These are phyloP conservation scores for Sordaria brevicollis DNA, from an alignment of 495 filamentous ascomycete genomes.

Conservation along the genomic window DNA sequence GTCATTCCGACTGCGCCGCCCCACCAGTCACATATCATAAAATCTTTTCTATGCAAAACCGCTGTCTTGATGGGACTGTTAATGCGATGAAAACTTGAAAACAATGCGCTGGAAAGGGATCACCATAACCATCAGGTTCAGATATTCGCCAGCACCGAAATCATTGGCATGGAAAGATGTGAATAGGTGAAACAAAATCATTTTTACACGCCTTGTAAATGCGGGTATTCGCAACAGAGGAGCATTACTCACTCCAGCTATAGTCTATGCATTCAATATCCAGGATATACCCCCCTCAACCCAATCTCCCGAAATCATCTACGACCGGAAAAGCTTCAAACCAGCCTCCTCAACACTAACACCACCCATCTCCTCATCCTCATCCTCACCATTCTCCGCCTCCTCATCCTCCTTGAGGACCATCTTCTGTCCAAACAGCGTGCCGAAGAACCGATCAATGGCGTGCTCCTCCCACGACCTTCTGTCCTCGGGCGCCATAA, in stretches of 20 bases:
- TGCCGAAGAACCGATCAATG: constrained; percentile 79
- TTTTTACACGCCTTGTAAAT: background rate
- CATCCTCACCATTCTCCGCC: constrained; percentile 34
- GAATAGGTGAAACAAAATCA: too few relatives aligned
- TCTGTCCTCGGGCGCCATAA: constrained; percentile 88
- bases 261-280: background rate
- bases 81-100: too few relatives aligned
- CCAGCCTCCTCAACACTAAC: constrained; percentile 53
- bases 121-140: too few relatives aligned
- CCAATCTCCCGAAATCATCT: background rate
- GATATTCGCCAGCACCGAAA: too few relatives aligned
- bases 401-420: constrained; percentile 58
- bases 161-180: too few relatives aligned
- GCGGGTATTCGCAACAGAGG: background rate
- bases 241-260: background rate
- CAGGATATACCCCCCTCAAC: background rate
- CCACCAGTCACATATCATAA: too few relatives aligned
- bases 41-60: too few relatives aligned
- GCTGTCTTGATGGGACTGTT: too few relatives aligned
- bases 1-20: too few relatives aligned
- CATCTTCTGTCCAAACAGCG: constrained; percentile 73
- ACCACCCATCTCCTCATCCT: constrained; percentile 45
- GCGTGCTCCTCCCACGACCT: constrained; percentile 65
- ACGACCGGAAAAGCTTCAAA: constrained; percentile 63
- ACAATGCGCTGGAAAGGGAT: too few relatives aligned